Percentiles rank a stretch among this genome's conserved stretches.
Conservation (phyloP, 306 rosid genomes). For the Vicia sativa region DNA sequence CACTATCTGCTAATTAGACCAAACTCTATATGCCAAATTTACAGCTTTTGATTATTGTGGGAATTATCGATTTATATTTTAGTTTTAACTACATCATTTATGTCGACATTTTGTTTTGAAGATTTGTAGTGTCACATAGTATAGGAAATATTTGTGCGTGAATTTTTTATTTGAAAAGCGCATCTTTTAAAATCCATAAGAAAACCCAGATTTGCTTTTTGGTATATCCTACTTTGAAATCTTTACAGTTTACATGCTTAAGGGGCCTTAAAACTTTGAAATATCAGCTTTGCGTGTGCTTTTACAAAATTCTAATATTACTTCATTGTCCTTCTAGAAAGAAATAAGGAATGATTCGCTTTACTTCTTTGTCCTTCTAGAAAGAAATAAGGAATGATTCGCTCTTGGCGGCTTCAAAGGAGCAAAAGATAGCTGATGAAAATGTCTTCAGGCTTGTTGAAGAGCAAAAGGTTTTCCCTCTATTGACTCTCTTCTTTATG, state of each 20-base stretch:
- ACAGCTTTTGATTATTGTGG: constrained; percentile 4
- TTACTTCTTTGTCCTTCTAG: constrained; percentile 48
- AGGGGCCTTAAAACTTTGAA: constrained; percentile 21
- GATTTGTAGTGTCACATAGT: constrained; percentile 15
- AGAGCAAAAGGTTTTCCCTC: constrained; percentile 73
- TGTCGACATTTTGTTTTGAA: background rate
- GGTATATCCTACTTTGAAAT: constrained; percentile 33
- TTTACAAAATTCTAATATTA: constrained; percentile 36
- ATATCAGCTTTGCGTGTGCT: constrained; percentile 24
- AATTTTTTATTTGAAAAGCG: background rate
- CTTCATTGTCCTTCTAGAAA: constrained; percentile 37
- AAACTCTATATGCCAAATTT: constrained; percentile 14
- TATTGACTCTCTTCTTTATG: constrained; percentile 24
- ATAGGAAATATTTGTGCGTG: background rate
- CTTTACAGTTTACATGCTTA: constrained; percentile 1
- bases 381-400: constrained; percentile 79
- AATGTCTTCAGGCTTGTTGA: constrained; percentile 83
- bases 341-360: too few relatives aligned
- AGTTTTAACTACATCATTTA: constrained; percentile 9
- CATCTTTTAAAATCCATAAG: constrained; percentile 14
- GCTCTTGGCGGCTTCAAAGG: constrained; percentile 77
- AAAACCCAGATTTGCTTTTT: constrained; percentile 1
- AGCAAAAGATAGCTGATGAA: constrained; percentile 80
- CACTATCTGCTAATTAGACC: constrained; percentile 17
- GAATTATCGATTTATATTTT: constrained; percentile 11